Percentiles rank a stretch among this genome's conserved stretches.
These are phyloP conservation scores for Mimosa bimucronata DNA, from an alignment of 306 rosid species.

Conservation along the genomic window DNA sequence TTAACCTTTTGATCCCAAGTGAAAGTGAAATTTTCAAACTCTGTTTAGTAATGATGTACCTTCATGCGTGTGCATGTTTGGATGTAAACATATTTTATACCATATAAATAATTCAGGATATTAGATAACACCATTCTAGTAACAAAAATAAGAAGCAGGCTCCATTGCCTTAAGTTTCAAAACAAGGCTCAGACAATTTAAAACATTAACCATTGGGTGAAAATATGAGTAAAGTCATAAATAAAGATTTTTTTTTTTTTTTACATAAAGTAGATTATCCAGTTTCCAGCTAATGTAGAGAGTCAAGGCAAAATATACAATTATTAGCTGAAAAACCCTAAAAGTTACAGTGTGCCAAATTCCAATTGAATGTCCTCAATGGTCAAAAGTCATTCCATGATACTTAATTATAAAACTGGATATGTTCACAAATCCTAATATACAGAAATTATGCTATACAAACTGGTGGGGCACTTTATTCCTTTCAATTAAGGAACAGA, in stretches of 20 bases:
- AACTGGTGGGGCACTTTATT: too few relatives aligned
- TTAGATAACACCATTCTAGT: not conserved
- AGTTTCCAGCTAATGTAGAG: not conserved
- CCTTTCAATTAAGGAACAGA: not conserved
- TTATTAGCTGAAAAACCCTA: not conserved
- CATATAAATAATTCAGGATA: conserved; percentile 10
- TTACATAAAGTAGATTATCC: conserved; percentile 1
- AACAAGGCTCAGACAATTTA: conserved; percentile 2
- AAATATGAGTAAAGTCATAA: conserved; percentile 5
- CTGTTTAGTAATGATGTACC: not conserved
- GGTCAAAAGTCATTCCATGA: not conserved
- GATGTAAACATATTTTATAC: conserved; percentile 1
- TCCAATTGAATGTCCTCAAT: not conserved
- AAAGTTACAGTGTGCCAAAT: not conserved
- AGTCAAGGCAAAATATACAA: not conserved
- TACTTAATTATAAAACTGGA: not conserved
- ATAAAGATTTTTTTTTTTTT: not conserved
- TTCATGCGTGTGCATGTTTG: not conserved
- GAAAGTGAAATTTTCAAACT: conserved; percentile 35
- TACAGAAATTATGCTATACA: not conserved
- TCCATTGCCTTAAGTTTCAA: conserved; percentile 17
- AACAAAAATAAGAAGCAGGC: not conserved
- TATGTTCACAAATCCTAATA: not conserved
- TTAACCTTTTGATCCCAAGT: conserved; percentile 63
- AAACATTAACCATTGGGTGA: too few relatives aligned